These are phyloP conservation scores for Phytophthora nicotianae DNA, from an alignment of 352 stramenopile genomes.

Conservation along the genomic window DNA sequence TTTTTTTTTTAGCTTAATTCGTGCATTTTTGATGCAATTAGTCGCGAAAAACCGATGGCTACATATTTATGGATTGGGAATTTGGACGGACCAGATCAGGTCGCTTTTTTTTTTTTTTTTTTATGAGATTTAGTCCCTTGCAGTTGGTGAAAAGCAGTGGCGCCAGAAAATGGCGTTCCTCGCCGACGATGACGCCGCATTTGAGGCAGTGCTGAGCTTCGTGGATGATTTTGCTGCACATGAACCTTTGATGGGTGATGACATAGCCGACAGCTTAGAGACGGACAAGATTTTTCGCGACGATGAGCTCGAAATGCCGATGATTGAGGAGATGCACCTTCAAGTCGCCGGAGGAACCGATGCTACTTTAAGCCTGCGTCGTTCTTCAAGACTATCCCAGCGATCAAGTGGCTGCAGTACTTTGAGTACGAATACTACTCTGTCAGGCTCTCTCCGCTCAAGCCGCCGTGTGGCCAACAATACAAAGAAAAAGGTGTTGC, in stretches of 20 bases:
- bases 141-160: conserved; percentile 2
- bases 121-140: not conserved
- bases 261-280: not conserved
- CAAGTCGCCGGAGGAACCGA: conserved; percentile 2
- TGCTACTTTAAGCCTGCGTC: conserved; percentile 2
- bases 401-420: not conserved
- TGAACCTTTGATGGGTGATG: not conserved
- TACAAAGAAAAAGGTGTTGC: conserved; percentile 20
- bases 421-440: not conserved
- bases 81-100: conserved; percentile 13
- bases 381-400: conserved; percentile 10
- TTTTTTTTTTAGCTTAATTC: too few relatives aligned
- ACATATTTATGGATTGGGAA: too few relatives aligned
- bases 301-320: conserved; percentile 9
- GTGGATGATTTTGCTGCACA: conserved; percentile 24
- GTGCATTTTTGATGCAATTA: too few relatives aligned
- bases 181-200: conserved; percentile 26
- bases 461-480: conserved; percentile 4
- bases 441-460: not conserved
- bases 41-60: too few relatives aligned
- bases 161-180: conserved; percentile 26
- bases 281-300: not conserved
- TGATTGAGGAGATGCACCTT: conserved; percentile 12
- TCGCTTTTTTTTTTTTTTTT: not conserved
- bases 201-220: conserved; percentile 38